Conservation (phyloP, 495 filamentous ascomycete species). For the Sporormia fimetaria region DNA sequence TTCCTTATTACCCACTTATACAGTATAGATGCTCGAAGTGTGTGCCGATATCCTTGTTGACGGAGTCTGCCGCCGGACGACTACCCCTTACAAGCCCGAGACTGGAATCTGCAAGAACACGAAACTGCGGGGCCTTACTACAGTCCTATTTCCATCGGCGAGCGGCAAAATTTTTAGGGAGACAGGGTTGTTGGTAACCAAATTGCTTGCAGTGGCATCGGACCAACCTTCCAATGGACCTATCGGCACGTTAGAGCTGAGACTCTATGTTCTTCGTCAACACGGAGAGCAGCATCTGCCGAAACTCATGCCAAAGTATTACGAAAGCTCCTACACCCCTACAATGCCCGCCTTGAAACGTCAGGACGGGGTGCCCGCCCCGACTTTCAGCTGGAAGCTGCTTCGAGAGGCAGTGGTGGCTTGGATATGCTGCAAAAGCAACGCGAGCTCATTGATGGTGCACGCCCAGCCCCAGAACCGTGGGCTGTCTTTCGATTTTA, state of each 20-base stretch:
- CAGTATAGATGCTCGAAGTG: background rate
- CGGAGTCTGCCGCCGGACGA: conserved; percentile 7
- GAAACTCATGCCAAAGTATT: background rate
- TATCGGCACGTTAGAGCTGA: conserved; percentile 16
- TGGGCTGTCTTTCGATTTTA: conserved; percentile 22
- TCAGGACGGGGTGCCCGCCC: too few species aligned
- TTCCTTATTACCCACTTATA: background rate
- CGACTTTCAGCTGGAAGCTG: too few species aligned
- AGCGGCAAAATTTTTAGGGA: too few species aligned
- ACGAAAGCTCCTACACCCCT: background rate
- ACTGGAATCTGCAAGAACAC: background rate
- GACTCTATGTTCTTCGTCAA: conserved; percentile 7
- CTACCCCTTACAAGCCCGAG: background rate
- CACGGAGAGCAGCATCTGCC: conserved; percentile 6
- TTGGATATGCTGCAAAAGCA: too few species aligned
- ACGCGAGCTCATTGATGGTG: conserved; percentile 2
- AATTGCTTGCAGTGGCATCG: too few species aligned
- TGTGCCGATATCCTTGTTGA: conserved; percentile 13
- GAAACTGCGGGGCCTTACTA: too few species aligned
- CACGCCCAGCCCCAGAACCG: conserved; percentile 10
- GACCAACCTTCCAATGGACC: too few species aligned
- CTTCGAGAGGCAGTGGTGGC: too few species aligned
- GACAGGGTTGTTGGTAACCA: too few species aligned
- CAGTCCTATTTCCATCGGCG: too few species aligned
- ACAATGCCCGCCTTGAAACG: too few species aligned